These are phyloP conservation scores for Leccinum subtestaceum DNA, from an alignment of 768 basidiomycete genomes.

Conservation along the genomic window DNA sequence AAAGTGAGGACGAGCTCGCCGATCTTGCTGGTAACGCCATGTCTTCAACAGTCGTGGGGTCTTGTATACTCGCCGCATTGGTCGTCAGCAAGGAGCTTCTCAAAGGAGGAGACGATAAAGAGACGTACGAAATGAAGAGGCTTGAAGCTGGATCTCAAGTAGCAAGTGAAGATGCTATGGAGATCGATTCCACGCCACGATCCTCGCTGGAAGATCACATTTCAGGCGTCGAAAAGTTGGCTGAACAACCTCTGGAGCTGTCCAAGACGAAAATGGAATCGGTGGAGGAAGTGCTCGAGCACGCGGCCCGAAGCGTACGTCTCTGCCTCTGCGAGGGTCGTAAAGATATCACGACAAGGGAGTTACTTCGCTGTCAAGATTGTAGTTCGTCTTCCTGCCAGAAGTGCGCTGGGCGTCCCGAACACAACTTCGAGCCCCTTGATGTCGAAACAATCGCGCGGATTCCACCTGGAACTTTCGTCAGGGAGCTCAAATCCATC, in stretches of 20 bases:
- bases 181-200: conserved; percentile 40
- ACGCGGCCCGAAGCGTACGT: conserved; percentile 69
- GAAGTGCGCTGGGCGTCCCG: conserved; percentile 87
- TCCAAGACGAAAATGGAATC: conserved; percentile 47
- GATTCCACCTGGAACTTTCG: conserved; percentile 70
- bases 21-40: conserved; percentile 97
- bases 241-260: conserved; percentile 65
- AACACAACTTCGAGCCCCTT: conserved; percentile 69
- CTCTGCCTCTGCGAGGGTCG: conserved; percentile 93
- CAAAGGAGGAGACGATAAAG: conserved; percentile 59
- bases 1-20: conserved; percentile 90
- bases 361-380: conserved; percentile 66
- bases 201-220: conserved; percentile 49
- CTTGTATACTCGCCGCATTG: conserved; percentile 82
- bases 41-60: conserved; percentile 95
- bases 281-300: conserved; percentile 53
- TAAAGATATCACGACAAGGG: conserved; percentile 64
- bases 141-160: conserved; percentile 31
- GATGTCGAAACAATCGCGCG: conserved; percentile 53
- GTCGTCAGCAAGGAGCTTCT: conserved; percentile 65
- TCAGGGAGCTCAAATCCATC: conserved; percentile 69
- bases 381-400: conserved; percentile 80
- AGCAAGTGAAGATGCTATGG: conserved; percentile 42
- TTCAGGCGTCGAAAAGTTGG: conserved; percentile 68
- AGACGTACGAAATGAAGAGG: conserved; percentile 67